These are phyloP conservation scores for Daldinia sp. DNA, from an alignment of 2,329 filamentous ascomycete genomes.

Conservation along the genomic window DNA sequence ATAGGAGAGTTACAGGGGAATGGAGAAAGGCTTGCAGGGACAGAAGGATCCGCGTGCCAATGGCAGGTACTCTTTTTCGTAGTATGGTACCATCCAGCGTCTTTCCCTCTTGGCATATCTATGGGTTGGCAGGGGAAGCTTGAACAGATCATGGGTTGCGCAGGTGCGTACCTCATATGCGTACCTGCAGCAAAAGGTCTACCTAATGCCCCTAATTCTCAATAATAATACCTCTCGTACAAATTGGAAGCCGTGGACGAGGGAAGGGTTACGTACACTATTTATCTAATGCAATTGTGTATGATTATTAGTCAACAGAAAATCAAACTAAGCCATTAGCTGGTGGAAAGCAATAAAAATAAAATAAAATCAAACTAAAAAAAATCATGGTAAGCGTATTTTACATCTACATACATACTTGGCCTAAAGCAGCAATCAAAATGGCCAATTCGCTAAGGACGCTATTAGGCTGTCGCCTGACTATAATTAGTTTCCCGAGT, in stretches of 20 bases:
- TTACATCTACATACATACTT: slow-evolving; percentile 8
- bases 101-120: slow-evolving; percentile 34
- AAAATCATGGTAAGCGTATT: slow-evolving; percentile 8
- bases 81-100: slow-evolving; percentile 28
- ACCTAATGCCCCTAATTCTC: background rate
- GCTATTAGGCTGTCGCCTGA: slow-evolving; percentile 20
- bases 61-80: slow-evolving; percentile 20
- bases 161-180: slow-evolving; percentile 19
- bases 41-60: slow-evolving; percentile 42
- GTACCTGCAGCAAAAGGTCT: slow-evolving; percentile 7
- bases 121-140: slow-evolving; percentile 32
- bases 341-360: background rate
- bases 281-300: background rate
- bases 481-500: slow-evolving; percentile 34
- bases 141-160: slow-evolving; percentile 30
- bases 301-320: background rate
- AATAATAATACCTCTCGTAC: background rate
- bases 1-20: slow-evolving; percentile 42
- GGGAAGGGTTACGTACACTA: background rate
- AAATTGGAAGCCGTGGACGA: background rate
- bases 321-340: background rate
- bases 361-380: slow-evolving; percentile 8
- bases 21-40: slow-evolving; percentile 45
- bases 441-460: slow-evolving; percentile 22
- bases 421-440: slow-evolving; percentile 37